phyloP scores from a whole-genome alignment of 257 asterid species.

The Solanum paucissectum region DNA sequence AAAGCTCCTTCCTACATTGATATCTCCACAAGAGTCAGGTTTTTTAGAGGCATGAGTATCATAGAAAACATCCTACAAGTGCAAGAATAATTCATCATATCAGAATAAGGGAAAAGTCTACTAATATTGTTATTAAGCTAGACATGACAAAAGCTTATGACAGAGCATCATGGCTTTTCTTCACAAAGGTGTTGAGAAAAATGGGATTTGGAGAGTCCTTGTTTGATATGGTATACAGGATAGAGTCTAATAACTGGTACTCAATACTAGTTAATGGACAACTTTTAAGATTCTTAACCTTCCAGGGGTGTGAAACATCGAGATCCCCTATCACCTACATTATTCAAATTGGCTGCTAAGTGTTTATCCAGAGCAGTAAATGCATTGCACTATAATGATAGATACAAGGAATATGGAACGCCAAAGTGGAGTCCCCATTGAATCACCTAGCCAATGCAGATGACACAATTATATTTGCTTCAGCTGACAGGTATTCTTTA shows the following conservation, averaged over 20 bases:
- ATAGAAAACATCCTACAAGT: background rate
- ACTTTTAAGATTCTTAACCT: background rate
- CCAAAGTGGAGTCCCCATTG: background rate
- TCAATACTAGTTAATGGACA: background rate
- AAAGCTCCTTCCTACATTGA: background rate
- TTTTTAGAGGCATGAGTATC: background rate
- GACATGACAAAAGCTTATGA: background rate
- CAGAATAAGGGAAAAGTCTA: background rate
- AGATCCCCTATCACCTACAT: background rate
- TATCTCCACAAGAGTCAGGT: background rate
- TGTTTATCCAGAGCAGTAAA: background rate
- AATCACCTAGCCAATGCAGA: background rate
- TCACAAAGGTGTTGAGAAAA: background rate
- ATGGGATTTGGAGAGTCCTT: background rate
- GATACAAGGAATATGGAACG: background rate
- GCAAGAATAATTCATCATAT: background rate
- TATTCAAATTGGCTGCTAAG: background rate
- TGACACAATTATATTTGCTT: background rate
- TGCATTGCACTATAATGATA: background rate
- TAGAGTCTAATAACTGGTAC: background rate
- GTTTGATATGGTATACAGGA: background rate
- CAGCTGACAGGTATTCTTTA: background rate
- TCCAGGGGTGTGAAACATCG: background rate
- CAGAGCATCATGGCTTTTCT: background rate
- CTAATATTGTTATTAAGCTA: background rate